Evolutionary conservation across 2,329 filamentous ascomycete species (phyloP).

Genomic region (Colletotrichum incanum): DNA sequence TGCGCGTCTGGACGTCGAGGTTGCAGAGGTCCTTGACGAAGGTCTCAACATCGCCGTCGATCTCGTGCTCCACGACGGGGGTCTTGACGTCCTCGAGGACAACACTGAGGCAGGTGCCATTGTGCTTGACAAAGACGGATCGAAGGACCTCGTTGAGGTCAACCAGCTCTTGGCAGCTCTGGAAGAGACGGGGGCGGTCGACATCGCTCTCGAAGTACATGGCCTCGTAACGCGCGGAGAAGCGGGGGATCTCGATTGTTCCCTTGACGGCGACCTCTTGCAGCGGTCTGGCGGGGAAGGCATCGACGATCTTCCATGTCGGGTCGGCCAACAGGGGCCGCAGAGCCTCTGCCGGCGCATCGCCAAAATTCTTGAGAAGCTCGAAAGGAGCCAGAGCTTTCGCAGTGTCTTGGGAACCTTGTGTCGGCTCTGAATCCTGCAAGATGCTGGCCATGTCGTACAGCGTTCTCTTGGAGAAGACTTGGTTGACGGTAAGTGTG

Average conservation of each 20-base stretch:
- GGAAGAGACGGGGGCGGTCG: constrained; percentile 63
- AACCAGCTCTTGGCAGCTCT: constrained; percentile 70
- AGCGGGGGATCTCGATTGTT: constrained; percentile 71
- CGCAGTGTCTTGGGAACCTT: constrained; percentile 25
- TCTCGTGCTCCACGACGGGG: constrained; percentile 67
- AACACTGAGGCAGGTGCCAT: constrained; percentile 67
- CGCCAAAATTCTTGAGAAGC: constrained; percentile 63
- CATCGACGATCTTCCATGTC: constrained; percentile 67
- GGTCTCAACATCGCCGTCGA: constrained; percentile 64
- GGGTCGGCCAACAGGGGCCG: constrained; percentile 66
- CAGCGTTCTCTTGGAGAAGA: constrained; percentile 66
- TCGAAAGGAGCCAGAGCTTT: constrained; percentile 64
- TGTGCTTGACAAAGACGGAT: constrained; percentile 73
- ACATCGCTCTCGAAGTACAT: constrained; percentile 72
- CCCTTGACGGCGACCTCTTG: constrained; percentile 73
- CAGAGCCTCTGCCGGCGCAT: constrained; percentile 56
- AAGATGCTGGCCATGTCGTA: constrained; percentile 69
- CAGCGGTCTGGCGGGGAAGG: constrained; percentile 71
- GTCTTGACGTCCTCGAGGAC: constrained; percentile 70
- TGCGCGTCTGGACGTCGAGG: constrained; percentile 68
- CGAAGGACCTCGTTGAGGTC: constrained; percentile 75
- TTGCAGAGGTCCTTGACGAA: constrained; percentile 70
- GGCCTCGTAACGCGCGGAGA: constrained; percentile 75
- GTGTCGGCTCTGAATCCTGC: constrained; percentile 53
- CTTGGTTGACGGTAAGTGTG: constrained; percentile 67